Base-by-base conservation (phyloP, 2,329 filamentous ascomycete genomes). In the Apiospora rasikravindrae region DNA sequence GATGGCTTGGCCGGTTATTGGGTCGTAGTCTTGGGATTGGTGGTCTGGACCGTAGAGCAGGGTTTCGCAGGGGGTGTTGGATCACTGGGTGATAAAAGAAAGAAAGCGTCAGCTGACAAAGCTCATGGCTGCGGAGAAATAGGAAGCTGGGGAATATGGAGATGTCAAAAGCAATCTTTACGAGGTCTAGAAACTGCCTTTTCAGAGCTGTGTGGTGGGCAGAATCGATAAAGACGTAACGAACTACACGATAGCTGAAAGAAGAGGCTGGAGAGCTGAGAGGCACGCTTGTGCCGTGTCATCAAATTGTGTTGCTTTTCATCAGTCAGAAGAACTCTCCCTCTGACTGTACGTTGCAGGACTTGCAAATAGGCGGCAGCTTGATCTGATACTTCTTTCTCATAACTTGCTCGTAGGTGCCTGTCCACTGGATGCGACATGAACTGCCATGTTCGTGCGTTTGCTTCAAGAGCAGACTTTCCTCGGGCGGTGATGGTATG, bases 1-100 rank as follows among this genome's bases (percentile, higher is more conserved):
- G 53, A 33, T 37, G 53, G 29, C 29, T 61, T 61, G 53, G 7
- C 53, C 29, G 16, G 53, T 37, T 11, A 61, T 33, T 8, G 57
- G 29, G 19, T 40, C 57, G 57, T 64, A 64, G 19, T 64, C 57
- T 64, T 44, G 44, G 13, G 37, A 37, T 14, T 29, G 45, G 29
- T 73, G 77, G 44, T 76, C 76, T 51, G 78, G 75, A 29, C 74
- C 82, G 61, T 81, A 81, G 57, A 75, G 77, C 8, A 80, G 76
- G 40, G 74, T 73, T 13, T 74, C 72, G 73, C 82, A 84, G 1
- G 82, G 82, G 81, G 16, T 77, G 75, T 51, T 75, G 76, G 11
- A 71, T 45, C 19, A 40, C 57, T 64, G 57, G n/a, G n/a, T 19
- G 19, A 37, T 7, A 22, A 16, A 13, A 8, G 16, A 22, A 11